Base-by-base conservation (phyloP, 306 rosid genomes). In the Fragaria iinumae region DNA sequence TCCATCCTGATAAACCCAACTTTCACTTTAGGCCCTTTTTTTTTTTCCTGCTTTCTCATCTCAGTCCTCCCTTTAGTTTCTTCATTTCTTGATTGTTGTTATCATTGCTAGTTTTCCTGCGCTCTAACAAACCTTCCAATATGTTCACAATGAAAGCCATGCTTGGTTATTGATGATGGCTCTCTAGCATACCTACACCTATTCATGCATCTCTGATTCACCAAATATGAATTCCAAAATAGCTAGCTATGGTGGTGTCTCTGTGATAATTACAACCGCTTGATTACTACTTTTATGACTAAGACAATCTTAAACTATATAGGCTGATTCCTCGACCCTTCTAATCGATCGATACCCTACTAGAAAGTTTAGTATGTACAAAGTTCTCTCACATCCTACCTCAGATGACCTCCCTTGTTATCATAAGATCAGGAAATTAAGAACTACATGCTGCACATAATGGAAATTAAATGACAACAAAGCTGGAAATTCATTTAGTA, bases 1-100 rank as follows among this genome's bases (percentile, higher is more conserved):
- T 75, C 32, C 66, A 75, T 64, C 83, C 47, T 71, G 67, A 81
- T 57, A 29, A 76, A 53, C 53, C 76, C 78, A 80, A 71, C 81
- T 66, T 66, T 74, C 83, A 66, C 85, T 69, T 83, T 67, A 69
- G 17, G 63, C 49, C 66, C 7, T 32, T 32, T 25, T 29, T 29
- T 29, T 57, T 59, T 50, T 62, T 43, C 49, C 17, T 52, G 74
- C 53, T 65, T 23, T 79, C 65, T 29, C 52, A 8, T 66, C 38
- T 67, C 39, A 43, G 47, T 11, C 57, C 25, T 20, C 12, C 27
- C 43, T 57, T 36, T 59, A 3, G 34, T 2, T n/a, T 73, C 52
- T 63, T 52, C 69, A n/a, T 17, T 45, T 36, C 34, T 29, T 39
- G 47, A 76, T 81, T 76, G 75, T 25, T 71, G 38, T 72, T 60